phyloP scores from a whole-genome alignment of 1,284 basidiomycete species.

The Pisolithus thermaeus region DNA sequence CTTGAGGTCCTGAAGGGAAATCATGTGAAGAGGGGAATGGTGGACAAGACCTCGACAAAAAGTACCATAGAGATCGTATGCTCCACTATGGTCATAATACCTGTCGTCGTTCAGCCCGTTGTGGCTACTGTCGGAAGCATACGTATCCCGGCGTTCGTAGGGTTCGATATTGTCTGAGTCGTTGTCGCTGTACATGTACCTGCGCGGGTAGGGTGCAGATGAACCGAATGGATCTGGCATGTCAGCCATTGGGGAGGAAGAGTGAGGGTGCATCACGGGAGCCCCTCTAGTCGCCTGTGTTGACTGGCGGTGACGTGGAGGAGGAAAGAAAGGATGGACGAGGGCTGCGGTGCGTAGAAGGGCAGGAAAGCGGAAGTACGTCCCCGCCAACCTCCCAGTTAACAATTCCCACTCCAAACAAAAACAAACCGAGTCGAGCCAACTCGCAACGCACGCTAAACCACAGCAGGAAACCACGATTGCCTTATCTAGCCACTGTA shows the following conservation, averaged over 20 bases:
- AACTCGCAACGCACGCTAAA: not conserved
- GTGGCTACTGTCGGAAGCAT: conserved; percentile 65
- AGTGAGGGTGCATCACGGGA: conserved; percentile 24
- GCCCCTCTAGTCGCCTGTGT: conserved; percentile 11
- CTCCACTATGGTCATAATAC: conserved; percentile 58
- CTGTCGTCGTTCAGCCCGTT: conserved; percentile 46
- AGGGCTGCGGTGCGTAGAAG: conserved; percentile 6
- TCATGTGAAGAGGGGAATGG: conserved; percentile 18
- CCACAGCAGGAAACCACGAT: not conserved
- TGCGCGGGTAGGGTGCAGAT: conserved; percentile 35
- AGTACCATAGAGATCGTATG: conserved; percentile 62
- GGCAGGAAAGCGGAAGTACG: conserved; percentile 12
- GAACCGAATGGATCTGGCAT: conserved; percentile 51
- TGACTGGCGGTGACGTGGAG: conserved; percentile 10
- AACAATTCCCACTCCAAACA: conserved; percentile 5
- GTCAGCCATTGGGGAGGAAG: conserved; percentile 27
- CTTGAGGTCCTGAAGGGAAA: conserved; percentile 45
- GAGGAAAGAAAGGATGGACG: not conserved
- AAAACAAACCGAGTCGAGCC: not conserved
- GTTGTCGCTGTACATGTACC: conserved; percentile 75
- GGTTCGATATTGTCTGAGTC: conserved; percentile 67
- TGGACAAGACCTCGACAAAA: conserved; percentile 4
- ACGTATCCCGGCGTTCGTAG: conserved; percentile 57
- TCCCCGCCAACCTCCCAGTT: not conserved
- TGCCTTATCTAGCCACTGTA: too few relatives aligned